Evolutionary conservation across 306 rosid species (phyloP).

Genomic region (Hippophae gyantsensis): DNA sequence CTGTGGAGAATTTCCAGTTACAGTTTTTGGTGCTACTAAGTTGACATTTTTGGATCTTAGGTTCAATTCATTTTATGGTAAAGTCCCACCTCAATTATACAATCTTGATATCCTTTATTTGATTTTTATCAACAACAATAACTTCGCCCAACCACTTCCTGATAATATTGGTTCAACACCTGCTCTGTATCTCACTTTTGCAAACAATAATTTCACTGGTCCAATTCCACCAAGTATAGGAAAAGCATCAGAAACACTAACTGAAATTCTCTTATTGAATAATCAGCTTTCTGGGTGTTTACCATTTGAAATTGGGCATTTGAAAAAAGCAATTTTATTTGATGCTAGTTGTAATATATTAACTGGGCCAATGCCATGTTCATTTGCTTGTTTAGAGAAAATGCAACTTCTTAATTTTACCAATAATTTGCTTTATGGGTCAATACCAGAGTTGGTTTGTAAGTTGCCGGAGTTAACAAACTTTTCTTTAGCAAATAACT

Average conservation of each 20-base stretch:
- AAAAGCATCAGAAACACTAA: constrained; percentile 25
- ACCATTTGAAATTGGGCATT: constrained; percentile 57
- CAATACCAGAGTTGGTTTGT: constrained; percentile 59
- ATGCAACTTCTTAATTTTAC: constrained; percentile 35
- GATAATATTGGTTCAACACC: constrained; percentile 44
- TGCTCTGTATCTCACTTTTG: constrained; percentile 59
- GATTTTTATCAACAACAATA: constrained; percentile 65
- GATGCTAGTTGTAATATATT: constrained; percentile 41
- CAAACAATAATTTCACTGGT: constrained; percentile 48
- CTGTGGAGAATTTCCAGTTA: constrained; percentile 20
- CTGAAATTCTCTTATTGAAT: constrained; percentile 55
- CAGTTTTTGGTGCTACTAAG: constrained; percentile 3
- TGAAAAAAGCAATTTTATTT: constrained; percentile 33
- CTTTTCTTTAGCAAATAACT: constrained; percentile 37
- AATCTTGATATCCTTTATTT: constrained; percentile 29
- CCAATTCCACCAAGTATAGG: constrained; percentile 53
- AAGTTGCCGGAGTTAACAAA: constrained; percentile 25
- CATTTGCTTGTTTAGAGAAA: constrained; percentile 50
- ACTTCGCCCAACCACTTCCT: constrained; percentile 26
- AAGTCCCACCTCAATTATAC: constrained; percentile 32
- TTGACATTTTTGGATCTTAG: constrained; percentile 69
- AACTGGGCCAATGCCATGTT: constrained; percentile 62
- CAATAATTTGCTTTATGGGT: constrained; percentile 34
- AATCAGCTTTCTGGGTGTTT: constrained; percentile 52
- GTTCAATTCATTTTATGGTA: constrained; percentile 28